Base-by-base conservation (phyloP, 257 asterid genomes). In the Sherardia arvensis region DNA sequence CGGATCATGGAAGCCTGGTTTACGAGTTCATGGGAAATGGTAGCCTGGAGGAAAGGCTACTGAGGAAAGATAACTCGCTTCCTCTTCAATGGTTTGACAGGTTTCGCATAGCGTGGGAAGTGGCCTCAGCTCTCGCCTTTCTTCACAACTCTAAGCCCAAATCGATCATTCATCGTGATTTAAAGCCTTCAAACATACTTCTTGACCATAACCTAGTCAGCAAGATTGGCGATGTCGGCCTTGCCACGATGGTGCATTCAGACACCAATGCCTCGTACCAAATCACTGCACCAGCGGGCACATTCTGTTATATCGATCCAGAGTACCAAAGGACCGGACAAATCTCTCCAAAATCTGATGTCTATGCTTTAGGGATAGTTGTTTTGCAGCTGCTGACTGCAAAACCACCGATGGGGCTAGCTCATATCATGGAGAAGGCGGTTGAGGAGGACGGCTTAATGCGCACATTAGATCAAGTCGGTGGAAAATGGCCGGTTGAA, bases 1-100 rank as follows among this genome's bases (percentile, higher is more conserved):
- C 90, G 4, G 91, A 83, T 18, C 87, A 23, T 3, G 81, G 85
- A 68, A 88, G 95, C 85, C 81, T 91, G 40, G 90, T 86, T 1
- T 88, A 91, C 34, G 98, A 91, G 79, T 86, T 74, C 85, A 91
- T 91, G 98, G 90, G 79, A 64, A 84, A 86, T 23, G 98, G 98
- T 18, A 88, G 87, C 77, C 84, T 91, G 18, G 96, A 91, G 69
- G 98, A 88, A 23, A 75, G 80, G 53, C 76, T 91, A 40, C 64
- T 71, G 57, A 71, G 74, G 64, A 85, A 78, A 79, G 73, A 79
- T 26, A 76, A 78, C 29, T 75, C 88, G 1, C 80, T 81, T 59
- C 94, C 95, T 14, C 83, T 91, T 63, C 55, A 74, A 58, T 88
- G 98, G 98, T 83, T 77, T 70, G 85, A 80, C 38, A 82, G 98